Conservation (phyloP, 148 eudicot genomes). For the Pouteria glomerata region DNA sequence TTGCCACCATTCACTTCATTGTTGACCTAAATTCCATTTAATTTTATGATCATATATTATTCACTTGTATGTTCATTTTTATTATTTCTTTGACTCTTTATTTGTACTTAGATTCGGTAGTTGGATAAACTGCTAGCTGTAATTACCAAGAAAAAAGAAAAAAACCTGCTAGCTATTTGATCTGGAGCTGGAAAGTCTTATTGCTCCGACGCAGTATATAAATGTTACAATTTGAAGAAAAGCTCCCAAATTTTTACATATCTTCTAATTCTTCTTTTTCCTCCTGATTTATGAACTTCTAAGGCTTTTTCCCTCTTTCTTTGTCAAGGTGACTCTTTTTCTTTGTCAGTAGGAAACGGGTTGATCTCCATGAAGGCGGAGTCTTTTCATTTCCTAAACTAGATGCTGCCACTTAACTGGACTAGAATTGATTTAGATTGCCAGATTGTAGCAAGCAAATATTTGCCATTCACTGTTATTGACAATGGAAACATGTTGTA, state of each 20-base stretch:
- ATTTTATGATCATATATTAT: background rate
- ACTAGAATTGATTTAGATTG: background rate
- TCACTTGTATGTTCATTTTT: slow-evolving; percentile 4
- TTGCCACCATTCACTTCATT: background rate
- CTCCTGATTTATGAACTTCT: background rate
- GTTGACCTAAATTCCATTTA: background rate
- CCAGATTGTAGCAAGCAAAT: background rate
- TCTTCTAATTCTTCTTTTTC: background rate
- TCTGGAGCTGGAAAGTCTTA: background rate
- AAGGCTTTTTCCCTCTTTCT: background rate
- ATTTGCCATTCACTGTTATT: background rate
- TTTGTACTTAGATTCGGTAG: background rate
- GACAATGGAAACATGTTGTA: background rate
- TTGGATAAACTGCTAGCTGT: background rate
- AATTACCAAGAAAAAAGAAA: no score
- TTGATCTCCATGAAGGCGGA: background rate
- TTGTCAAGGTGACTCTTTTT: background rate
- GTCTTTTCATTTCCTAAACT: background rate
- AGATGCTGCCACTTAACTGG: background rate
- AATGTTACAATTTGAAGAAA: background rate
- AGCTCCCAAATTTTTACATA: background rate
- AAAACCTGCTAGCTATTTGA: background rate
- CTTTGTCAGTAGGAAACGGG: background rate
- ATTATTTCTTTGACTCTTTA: background rate
- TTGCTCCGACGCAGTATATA: background rate